Evolutionary conservation across 257 asterid genomes (phyloP), one percentile per base, ranked within the genome.

Genomic region (Leonotis leonurus): DNA sequence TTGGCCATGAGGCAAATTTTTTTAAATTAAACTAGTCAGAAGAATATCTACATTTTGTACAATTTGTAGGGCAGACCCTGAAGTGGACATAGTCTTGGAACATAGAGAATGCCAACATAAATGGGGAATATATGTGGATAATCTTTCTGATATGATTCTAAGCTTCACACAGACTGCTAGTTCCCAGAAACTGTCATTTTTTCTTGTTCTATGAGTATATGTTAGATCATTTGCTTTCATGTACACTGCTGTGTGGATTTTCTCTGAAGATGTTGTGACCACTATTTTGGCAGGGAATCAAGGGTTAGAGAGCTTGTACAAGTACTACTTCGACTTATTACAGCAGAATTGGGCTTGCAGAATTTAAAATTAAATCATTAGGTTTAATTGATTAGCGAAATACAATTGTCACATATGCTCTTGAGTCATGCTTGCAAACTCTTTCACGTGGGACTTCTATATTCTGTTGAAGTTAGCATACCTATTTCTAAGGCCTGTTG

Each of bases 271-370:
- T 67, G 45, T 40, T 49, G 45, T 71, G 60, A 8, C 55, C 33
- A 57, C 49, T 70, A 35, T 56, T 36, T 80, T 24, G 70, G 62
- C 95, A 92, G 99, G 85, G 96, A 86, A 73, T 67, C 85, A 20
- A 81, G 83, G 71, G 83, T 92, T 37, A 80, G 96, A 75, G 96
- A 81, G 72, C 78, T 83, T 69, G 95, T 92, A 56, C 97, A 79
- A 80, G 89, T 74, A 35, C 75, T 86, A 57, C 90, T 89, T 41
- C 85, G 83, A 76, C 87, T 84, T 44, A 61, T 87, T 61, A 70
- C 89, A 40, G 70, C 68, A 41, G 97, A 86, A 33, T 30, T 92
- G 75, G 97, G 99, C 21, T 71, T 92, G 73, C 80, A 76, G 52
- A 86, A 73, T 72, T 84, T 74, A 55, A 77, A 54, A 46, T 53